Evolutionary conservation across 805 yeast species (phyloP), one percentile per base, ranked within the genome.

Genomic region (Sugiyamaella mastotermitis): DNA sequence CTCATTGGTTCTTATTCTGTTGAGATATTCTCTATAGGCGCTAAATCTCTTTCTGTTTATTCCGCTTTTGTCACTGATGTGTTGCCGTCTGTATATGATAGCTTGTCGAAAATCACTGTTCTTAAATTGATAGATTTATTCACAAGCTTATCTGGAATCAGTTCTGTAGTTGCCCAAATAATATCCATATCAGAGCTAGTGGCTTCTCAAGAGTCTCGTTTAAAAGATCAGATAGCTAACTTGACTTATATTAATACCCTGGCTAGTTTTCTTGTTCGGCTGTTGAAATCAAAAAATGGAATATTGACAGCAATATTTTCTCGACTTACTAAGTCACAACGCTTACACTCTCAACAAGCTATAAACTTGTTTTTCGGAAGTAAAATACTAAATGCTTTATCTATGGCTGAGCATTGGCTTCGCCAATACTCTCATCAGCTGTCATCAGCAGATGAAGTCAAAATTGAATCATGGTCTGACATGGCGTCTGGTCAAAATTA

Each of bases 381-480:
- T 22, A 33, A 35, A 19, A 3, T 38, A 5, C 24, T 38, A n/a
- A 18, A 31, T 13, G 8, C 31, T 5, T 19, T 38, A 11, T 17
- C 35, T 4, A 38, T 38, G 41, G 41, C 41, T 10, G n/a, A 8
- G 5, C 41, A 32, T 22, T 31, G 25, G 31, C 19, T 38, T 10
- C 11, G 23, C 9, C 30, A 32, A 25, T 24, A 32, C 14, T n/a
- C 13, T 7, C 15, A 31, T 7, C 16, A 19, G 10, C 6, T 16
- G 13, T 8, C 38, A 8, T 16, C n/a, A 10, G 10, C 26, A 23
- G 26, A 23, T 23, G n/a, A 23, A 23, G n/a, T n/a, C n/a, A n/a
- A n/a, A n/a, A n/a, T n/a, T n/a, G n/a, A n/a, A n/a, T n/a, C n/a
- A n/a, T 23, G 26, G 26, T 10, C 26, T 10, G 26, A 23, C 10